These are phyloP conservation scores for Yamadazyma spencermartinsiae DNA, from an alignment of 1,139 yeast genomes.

Conservation along the genomic window DNA sequence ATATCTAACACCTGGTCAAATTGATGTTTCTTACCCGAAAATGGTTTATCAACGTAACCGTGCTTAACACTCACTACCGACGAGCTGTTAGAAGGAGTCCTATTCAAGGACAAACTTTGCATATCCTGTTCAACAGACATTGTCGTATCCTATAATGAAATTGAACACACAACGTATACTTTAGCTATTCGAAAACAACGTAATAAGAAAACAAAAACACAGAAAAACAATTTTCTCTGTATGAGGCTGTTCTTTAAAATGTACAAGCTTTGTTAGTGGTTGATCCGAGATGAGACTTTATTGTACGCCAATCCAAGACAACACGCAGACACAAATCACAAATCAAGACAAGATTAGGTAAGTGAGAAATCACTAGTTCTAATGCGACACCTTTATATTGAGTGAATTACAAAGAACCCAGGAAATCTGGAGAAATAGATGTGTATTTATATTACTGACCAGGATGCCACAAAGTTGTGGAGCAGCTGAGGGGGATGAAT, in stretches of 20 bases:
- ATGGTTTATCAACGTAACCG: constrained; percentile 76
- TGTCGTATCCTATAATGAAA: neutral
- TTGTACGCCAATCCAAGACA: neutral
- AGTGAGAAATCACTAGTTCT: no score
- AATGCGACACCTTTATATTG: no score
- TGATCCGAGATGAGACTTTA: neutral
- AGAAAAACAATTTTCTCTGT: neutral
- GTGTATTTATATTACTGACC: neutral
- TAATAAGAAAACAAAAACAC: neutral
- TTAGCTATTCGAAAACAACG: neutral
- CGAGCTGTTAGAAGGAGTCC: constrained; percentile 31
- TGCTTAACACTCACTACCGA: constrained; percentile 35
- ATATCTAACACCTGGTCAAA: constrained; percentile 79
- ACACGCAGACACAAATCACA: no score
- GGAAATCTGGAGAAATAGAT: neutral
- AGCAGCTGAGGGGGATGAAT: neutral
- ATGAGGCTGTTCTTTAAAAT: neutral
- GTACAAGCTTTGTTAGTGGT: no score
- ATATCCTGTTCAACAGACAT: constrained; percentile 24
- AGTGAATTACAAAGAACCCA: neutral
- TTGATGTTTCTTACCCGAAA: constrained; percentile 80
- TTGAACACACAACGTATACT: neutral
- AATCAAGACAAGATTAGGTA: no score
- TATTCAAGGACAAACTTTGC: constrained; percentile 25
- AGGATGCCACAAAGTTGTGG: neutral